Evolutionary conservation across 1,139 yeast genomes (phyloP), one percentile per base, ranked within the genome.

Genomic region (Suhomyces guaymorum): DNA sequence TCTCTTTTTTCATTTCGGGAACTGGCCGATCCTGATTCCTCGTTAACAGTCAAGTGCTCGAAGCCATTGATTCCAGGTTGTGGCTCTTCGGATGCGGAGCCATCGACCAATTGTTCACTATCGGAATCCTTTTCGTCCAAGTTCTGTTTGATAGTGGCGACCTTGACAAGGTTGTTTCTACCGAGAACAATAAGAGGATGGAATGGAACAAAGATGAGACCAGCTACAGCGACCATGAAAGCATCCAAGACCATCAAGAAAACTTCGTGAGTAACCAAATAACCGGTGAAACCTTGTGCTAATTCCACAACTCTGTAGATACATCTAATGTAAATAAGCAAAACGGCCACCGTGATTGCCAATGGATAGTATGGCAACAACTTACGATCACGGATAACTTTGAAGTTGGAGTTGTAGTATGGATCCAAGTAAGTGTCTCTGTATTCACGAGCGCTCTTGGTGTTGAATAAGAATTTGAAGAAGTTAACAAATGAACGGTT

Each of bases 281-380:
- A 73, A 0, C 96, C 95, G 4, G 51, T 34, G 79, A 89, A 89
- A 11, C 97, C 96, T 51, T 82, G 77, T 4, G 82, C 67, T 40
- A 89, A 70, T 57, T 89, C 97, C 15, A 80, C 76, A 34, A 87
- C 80, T 61, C 97, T 75, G 60, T 87, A 90, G 25, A 84, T 68
- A 55, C 94, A 85, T 59, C 97, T 77, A 33, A 78, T 71, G 49
- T 76, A 84, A 27, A 88, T 71, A 10, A 76, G 73, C 7, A 81
- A 17, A 2, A 82, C 81, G 1, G 84, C 70, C 7, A 64, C 28
- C 0, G 82, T 65, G 12, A 81, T 57, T 2, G 74, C 80, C 24
- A 66, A 41, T 1, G 84, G 79, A 51, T 75, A 77, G 35, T 61
- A 71, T 11, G 58, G 53, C 45, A 80, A 75, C 26, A 66, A 57